Conservation (phyloP, 2,329 filamentous ascomycete genomes). For the Alternaria metachromatica region DNA sequence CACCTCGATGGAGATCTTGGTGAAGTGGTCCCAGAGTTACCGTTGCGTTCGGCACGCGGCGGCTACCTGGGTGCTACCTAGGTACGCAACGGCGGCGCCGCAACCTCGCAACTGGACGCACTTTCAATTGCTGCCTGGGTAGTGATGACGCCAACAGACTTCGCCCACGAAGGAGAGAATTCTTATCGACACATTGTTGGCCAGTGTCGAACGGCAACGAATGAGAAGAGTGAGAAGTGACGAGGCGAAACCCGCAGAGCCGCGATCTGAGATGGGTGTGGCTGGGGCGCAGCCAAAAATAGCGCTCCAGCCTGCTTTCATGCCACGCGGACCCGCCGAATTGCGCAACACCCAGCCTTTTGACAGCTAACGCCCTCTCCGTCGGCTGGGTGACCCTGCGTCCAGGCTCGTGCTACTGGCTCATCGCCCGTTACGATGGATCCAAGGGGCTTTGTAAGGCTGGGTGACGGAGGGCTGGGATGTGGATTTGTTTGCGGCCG, state of each 20-base stretch:
- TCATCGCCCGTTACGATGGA: slow-evolving; percentile 2
- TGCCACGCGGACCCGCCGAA: not conserved
- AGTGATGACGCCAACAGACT: not conserved
- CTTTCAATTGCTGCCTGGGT: not conserved
- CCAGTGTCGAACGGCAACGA: not conserved
- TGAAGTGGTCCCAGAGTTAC: not conserved
- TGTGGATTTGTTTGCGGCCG: slow-evolving; percentile 12
- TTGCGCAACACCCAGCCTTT: slow-evolving; percentile 2
- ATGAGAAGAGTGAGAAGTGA: not conserved
- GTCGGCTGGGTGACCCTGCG: slow-evolving; percentile 1
- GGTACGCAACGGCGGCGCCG: slow-evolving; percentile 4
- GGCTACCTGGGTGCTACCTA: not conserved
- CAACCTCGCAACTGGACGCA: not conserved
- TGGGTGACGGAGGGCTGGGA: slow-evolving; percentile 16
- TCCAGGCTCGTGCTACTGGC: slow-evolving; percentile 3
- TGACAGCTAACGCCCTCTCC: slow-evolving; percentile 3
- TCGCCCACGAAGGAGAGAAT: not conserved
- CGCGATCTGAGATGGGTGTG: slow-evolving; percentile 4
- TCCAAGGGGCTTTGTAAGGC: slow-evolving; percentile 9
- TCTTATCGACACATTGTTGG: not conserved
- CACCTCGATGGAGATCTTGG: not conserved
- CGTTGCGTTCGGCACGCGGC: not conserved
- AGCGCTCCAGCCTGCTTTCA: slow-evolving; percentile 6
- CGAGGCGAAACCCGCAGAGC: slow-evolving; percentile 2
- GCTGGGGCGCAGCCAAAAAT: slow-evolving; percentile 11